Percentiles rank a stretch among this genome's conserved stretches.
Conservation (phyloP, 1,139 yeast genomes). For the Nadsonia starkeyi-henricii region DNA sequence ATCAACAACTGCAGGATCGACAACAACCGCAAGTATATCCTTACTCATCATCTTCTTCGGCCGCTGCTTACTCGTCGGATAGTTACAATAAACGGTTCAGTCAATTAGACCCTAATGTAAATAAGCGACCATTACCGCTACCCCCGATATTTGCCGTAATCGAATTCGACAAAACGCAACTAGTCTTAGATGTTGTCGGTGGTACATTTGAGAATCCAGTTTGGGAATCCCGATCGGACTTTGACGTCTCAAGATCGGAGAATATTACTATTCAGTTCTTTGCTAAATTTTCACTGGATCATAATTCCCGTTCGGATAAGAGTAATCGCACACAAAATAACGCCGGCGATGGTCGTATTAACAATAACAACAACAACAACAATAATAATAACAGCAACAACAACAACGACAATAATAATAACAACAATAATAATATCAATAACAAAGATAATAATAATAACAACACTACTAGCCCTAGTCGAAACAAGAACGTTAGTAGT, state of each 20-base stretch:
- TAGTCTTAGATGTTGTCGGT: constrained; percentile 64
- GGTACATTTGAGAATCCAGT: constrained; percentile 55
- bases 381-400: no score
- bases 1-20: constrained; percentile 7
- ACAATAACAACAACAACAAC: no score
- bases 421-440: constrained; percentile 4
- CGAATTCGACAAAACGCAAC: constrained; percentile 45
- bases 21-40: no score
- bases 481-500: not conserved
- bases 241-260: constrained; percentile 67
- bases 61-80: no score
- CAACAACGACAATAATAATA: no score
- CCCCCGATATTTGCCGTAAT: constrained; percentile 29
- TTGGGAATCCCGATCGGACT: constrained; percentile 82
- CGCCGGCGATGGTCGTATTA: no score
- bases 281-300: constrained; percentile 45
- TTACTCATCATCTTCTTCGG: no score
- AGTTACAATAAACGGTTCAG: no score
- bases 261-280: constrained; percentile 56
- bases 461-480: not conserved
- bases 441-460: constrained; percentile 1
- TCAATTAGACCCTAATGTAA: no score
- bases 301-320: no score
- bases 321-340: no score
- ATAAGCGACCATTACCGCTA: not conserved